Evolutionary conservation across 192 early-diverging fungal genomes (phyloP).

Genomic region (Pilaira anomala): DNA sequence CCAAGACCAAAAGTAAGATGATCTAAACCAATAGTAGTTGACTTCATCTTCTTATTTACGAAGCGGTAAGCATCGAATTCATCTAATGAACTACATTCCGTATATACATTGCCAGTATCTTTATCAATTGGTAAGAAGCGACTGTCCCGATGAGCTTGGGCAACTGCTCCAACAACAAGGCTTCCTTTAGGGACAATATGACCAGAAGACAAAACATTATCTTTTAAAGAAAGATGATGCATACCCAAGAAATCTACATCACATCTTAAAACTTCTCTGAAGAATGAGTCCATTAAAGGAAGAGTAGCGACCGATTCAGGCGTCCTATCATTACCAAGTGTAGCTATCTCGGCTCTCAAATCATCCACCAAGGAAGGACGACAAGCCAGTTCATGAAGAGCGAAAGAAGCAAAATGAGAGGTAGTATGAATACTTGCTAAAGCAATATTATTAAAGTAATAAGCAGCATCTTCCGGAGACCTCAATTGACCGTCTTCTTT

Average conservation of each 20-base stretch:
- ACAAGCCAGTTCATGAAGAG: slow-evolving; percentile 21
- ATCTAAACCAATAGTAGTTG: slow-evolving; percentile 11
- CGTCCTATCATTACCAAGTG: not conserved
- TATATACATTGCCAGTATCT: not conserved
- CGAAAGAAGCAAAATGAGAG: slow-evolving; percentile 10
- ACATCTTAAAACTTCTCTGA: slow-evolving; percentile 16
- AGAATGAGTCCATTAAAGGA: slow-evolving; percentile 26
- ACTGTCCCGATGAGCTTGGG: slow-evolving; percentile 2
- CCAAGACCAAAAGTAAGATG: slow-evolving; percentile 31
- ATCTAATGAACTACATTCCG: not conserved
- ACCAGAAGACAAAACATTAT: slow-evolving; percentile 5
- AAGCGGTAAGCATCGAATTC: slow-evolving; percentile 24
- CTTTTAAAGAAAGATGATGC: slow-evolving; percentile 17
- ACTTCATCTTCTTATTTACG: slow-evolving; percentile 8
- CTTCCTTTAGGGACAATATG: slow-evolving; percentile 17
- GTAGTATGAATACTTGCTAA: slow-evolving; percentile 34
- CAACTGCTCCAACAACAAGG: slow-evolving; percentile 6
- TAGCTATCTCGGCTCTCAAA: slow-evolving; percentile 8
- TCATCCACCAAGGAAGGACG: slow-evolving; percentile 16
- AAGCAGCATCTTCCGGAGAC: slow-evolving; percentile 20
- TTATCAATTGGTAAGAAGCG: not conserved
- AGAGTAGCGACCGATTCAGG: not conserved
- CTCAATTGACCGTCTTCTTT: slow-evolving; percentile 9
- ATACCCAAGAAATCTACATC: slow-evolving; percentile 19
- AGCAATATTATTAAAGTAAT: slow-evolving; percentile 17